Evolutionary conservation across 2,329 filamentous ascomycete species (phyloP), one percentile per base, ranked within the genome.

Genomic region (Rhytidhysteron rufulum): DNA sequence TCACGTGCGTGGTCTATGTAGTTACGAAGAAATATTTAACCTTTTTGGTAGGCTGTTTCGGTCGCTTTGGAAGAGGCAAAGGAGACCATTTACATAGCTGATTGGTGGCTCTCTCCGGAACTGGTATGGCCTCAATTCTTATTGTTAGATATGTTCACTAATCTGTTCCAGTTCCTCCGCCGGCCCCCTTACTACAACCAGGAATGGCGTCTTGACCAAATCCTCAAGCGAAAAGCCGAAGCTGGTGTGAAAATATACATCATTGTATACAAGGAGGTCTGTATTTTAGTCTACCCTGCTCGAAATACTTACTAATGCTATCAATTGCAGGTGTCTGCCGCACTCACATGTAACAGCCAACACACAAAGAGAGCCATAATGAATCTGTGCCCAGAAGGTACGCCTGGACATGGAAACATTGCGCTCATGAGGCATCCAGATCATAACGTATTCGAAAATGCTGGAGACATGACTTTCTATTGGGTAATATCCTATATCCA

Each of bases 21-120:
- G 16, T n/a, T 22, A 13, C n/a, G 10, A 4, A 15, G 4, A 30
- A 38, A 22, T n/a, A 40, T 35, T 38, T 40, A 19, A 44, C 31
- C 2, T 4, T 5, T 15, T 34, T n/a, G 4, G 4, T 37, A 58
- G 55, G 85, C 93, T 15, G 89, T 98, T 9, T 94, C 89, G 0
- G 81, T 84, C 24, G 91, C 90, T 0, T 74, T 97, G n/a, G 90
- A 97, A 48, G 77, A 83, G 44, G 93, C 93, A 27, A 86, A 86
- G 57, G 91, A 97, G 67, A 85, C 85, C 33, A 96, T 98, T 53
- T 98, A 97, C 66, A 94, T 98, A 50, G 85, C 77, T 44, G 93
- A 97, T 59, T 98, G 91, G 93, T 97, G 93, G 93, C 72, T 97
- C 11, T 94, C 87, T 3, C 93, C 88, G 0, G 87, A 93, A 65